Conservation (phyloP, 176 grass and related monocot genomes). For the Rhynchospora tenuis region DNA sequence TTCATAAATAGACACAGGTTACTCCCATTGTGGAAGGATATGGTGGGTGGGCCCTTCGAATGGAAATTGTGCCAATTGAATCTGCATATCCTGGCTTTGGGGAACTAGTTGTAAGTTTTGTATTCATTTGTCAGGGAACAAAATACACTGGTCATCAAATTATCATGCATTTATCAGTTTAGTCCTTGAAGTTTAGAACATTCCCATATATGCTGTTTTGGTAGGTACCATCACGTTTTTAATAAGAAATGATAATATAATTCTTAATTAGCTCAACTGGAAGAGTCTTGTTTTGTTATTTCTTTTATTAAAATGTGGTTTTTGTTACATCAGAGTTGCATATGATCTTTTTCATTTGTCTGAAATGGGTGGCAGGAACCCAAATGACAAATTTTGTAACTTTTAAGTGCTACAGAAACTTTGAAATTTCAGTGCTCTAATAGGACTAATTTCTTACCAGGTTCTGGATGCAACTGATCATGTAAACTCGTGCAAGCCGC, state of each 20-base stretch:
- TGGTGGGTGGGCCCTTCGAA: slow-evolving; percentile 87
- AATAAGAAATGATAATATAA: background rate
- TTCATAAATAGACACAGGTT: slow-evolving; percentile 63
- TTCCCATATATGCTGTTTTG: background rate
- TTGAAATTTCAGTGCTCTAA: background rate
- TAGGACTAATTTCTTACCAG: slow-evolving; percentile 22
- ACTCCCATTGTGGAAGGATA: slow-evolving; percentile 99
- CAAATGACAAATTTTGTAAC: background rate
- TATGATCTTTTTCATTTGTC: background rate
- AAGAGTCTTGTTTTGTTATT: background rate
- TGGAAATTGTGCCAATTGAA: slow-evolving; percentile 96
- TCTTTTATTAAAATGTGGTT: background rate
- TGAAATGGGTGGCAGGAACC: background rate
- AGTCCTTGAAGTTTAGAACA: background rate
- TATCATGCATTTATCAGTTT: background rate
- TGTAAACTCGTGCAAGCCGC: slow-evolving; percentile 93
- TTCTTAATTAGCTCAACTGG: background rate
- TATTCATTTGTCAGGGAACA: background rate
- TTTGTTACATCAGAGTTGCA: background rate
- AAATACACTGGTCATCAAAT: background rate
- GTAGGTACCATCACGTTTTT: slow-evolving; percentile 2
- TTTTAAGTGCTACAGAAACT: background rate
- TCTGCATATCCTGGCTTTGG: slow-evolving; percentile 96
- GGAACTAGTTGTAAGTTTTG: slow-evolving; percentile 74
- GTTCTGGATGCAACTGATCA: slow-evolving; percentile 79